Base-by-base conservation (phyloP, 2,329 filamentous ascomycete species). In the Neurospora crassa region DNA sequence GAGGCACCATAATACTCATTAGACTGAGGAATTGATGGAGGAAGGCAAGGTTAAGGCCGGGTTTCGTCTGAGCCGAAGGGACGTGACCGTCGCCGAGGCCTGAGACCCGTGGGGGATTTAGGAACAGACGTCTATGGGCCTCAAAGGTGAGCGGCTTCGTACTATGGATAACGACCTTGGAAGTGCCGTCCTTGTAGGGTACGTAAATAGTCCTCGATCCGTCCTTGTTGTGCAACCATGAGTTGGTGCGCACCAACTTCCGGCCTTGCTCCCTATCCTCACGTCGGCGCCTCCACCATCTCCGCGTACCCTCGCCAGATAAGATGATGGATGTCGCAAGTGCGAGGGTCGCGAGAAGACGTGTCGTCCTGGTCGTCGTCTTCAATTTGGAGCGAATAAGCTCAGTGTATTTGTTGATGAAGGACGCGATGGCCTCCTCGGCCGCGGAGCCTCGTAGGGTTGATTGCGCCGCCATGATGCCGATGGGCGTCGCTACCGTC, bases 121-220 rank as follows among this genome's bases (percentile, higher is more conserved):
- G 84, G 79, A 99, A 99, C 40, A 99, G 86, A 37, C 96, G 88
- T 40, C 96, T 89, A 82, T 99, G 96, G 6, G 96, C 96, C 84
- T 99, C 95, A 79, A 98, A 99, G 0, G 96, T 99, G 43, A 95
- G 91, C 24, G 90, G 89, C 79, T 97, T 97, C 40, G 94, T 99
- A 6, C 92, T 91, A 78, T 93, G 86, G 74, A 99, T 97, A 71
- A 92, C 91, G 68, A 99, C 95, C 80, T 96, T 97, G 75, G 94
- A 92, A 2, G 94, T 97, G 70, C 90, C 86, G 75, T 94, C 88
- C 80, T 93, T 93, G 81, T 97, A 96, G 1, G 95, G 94, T 40
- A 99, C 96, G 78, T 96, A 98, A 72, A 99, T 96, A 16, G 94
- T 97, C 70, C 96, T 88, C 68, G 93, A 95, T 68, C 96, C 96